Evolutionary conservation across 2,329 filamentous ascomycete genomes (phyloP).

Genomic region (Clarireedia hainanense): DNA sequence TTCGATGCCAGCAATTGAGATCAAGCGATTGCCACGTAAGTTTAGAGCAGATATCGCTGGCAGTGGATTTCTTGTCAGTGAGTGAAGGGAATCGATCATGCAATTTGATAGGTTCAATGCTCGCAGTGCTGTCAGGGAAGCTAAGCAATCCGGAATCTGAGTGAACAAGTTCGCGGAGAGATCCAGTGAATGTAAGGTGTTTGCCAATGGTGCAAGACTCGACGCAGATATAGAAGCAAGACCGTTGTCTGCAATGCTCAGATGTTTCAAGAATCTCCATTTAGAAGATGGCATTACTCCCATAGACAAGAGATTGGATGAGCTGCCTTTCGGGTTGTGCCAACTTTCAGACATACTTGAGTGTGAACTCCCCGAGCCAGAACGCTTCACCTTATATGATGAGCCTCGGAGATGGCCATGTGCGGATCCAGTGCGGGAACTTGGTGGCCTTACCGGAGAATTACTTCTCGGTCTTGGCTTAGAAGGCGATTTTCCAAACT

Average conservation of each 20-base stretch:
- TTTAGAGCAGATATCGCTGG: constrained; percentile 93
- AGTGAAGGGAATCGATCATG: constrained; percentile 94
- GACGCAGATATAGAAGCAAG: constrained; percentile 70
- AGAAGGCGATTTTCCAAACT: constrained; percentile 18
- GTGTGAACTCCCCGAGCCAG: constrained; percentile 86
- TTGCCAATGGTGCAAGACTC: constrained; percentile 74
- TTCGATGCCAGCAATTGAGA: constrained; percentile 83
- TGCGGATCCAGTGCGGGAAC: constrained; percentile 56
- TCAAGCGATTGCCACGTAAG: constrained; percentile 77
- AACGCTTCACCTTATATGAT: constrained; percentile 70
- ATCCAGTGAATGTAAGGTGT: constrained; percentile 85
- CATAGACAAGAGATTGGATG: constrained; percentile 66
- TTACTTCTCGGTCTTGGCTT: constrained; percentile 59
- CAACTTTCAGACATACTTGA: constrained; percentile 64
- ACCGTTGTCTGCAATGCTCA: constrained; percentile 87
- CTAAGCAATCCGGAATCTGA: constrained; percentile 88
- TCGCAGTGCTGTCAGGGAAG: constrained; percentile 76
- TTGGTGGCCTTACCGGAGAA: constrained; percentile 71
- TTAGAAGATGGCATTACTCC: constrained; percentile 74
- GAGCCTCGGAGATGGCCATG: constrained; percentile 53
- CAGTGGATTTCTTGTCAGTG: constrained; percentile 74
- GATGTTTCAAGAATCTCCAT: constrained; percentile 89
- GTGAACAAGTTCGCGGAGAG: constrained; percentile 87
- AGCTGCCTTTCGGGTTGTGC: constrained; percentile 60
- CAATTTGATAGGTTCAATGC: constrained; percentile 92